Conservation (phyloP, 208 protist genomes). For the Leishmania arabica region DNA sequence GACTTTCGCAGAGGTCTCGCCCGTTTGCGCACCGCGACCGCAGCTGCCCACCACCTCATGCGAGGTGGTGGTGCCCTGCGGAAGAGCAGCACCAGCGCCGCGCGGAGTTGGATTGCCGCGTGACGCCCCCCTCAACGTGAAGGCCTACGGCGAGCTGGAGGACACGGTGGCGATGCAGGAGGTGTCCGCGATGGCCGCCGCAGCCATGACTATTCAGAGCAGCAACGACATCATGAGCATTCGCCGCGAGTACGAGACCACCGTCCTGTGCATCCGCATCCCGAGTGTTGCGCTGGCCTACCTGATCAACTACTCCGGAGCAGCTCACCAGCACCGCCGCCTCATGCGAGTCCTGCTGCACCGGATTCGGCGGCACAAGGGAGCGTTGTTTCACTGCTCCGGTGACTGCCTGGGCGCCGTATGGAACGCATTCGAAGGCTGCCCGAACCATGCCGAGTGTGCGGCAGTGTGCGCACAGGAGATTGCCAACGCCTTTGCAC, state of each 20-base stretch:
- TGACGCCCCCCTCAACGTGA: background rate
- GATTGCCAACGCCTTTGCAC: constrained; percentile 55
- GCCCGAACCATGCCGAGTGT: constrained; percentile 62
- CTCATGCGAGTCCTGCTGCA: constrained; percentile 79
- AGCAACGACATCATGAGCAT: constrained; percentile 51
- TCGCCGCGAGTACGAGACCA: constrained; percentile 54
- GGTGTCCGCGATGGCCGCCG: background rate
- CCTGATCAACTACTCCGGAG: constrained; percentile 59
- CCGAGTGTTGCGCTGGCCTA: constrained; percentile 66
- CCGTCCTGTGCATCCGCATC: constrained; percentile 70
- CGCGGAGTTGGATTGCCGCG: background rate
- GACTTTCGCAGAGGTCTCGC: background rate
- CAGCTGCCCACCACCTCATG: background rate
- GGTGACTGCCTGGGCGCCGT: constrained; percentile 74
- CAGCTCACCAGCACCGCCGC: constrained; percentile 65
- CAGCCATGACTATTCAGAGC: background rate
- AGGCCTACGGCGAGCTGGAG: constrained; percentile 9
- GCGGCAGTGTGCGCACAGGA: constrained; percentile 78
- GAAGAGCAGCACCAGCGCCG: constrained; percentile 1
- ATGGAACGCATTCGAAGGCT: constrained; percentile 89
- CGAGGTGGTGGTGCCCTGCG: background rate
- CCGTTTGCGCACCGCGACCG: background rate
- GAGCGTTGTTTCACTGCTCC: constrained; percentile 69
- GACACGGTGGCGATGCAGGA: constrained; percentile 7
- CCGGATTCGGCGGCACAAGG: constrained; percentile 71